A percentile compares a stretch with the other conserved stretches of the same genome.
Conservation (phyloP, 495 filamentous ascomycete species). For the Penicillium egyptiacum region DNA sequence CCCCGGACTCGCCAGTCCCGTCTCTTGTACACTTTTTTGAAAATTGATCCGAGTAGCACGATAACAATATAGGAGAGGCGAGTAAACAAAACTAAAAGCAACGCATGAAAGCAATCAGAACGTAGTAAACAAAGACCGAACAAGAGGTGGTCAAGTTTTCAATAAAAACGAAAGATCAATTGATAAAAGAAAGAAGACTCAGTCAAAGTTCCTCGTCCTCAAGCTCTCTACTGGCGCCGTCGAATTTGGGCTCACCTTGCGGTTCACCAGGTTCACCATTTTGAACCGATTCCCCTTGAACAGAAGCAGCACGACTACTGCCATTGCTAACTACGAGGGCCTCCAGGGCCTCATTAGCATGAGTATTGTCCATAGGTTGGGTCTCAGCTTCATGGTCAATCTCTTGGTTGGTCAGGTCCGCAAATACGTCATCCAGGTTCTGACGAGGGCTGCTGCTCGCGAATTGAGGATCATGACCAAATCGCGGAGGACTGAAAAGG, state of each 20-base stretch:
- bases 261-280: conserved; percentile 8
- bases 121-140: conserved; percentile 6
- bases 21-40: conserved; percentile 26
- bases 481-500: conserved; percentile 44
- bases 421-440: conserved; percentile 49
- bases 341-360: conserved; percentile 49
- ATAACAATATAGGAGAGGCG: conserved; percentile 8
- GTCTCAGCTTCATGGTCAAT: conserved; percentile 35
- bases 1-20: conserved; percentile 21
- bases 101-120: conserved; percentile 11
- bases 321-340: conserved; percentile 45
- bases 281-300: conserved; percentile 17
- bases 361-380: conserved; percentile 45
- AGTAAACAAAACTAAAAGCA: conserved; percentile 12
- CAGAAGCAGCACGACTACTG: conserved; percentile 29
- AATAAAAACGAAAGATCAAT: conserved; percentile 13
- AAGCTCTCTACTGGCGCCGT: not conserved
- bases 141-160: conserved; percentile 1
- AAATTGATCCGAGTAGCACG: conserved; percentile 8
- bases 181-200: conserved; percentile 4
- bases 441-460: conserved; percentile 45
- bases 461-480: conserved; percentile 35
- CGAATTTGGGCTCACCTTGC: conserved; percentile 1
- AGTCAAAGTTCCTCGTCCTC: conserved; percentile 22
- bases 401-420: conserved; percentile 50